These are phyloP conservation scores for Magnaporthales sp. DNA, from an alignment of 2,329 filamentous ascomycete genomes.

Conservation along the genomic window DNA sequence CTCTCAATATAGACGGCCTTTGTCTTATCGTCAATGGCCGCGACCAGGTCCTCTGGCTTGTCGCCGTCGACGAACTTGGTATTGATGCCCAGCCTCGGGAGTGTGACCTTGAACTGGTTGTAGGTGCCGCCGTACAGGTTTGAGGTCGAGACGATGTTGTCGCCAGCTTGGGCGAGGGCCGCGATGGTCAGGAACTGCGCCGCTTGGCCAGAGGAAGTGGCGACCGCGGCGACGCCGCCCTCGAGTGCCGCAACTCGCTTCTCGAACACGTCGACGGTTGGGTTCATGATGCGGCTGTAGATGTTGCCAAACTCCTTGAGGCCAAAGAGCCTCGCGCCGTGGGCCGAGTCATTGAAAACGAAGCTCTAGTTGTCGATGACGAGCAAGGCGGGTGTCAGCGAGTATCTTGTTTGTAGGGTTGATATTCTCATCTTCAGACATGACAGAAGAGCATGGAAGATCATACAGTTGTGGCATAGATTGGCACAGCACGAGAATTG, in stretches of 20 bases:
- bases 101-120: slow-evolving; percentile 90
- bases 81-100: slow-evolving; percentile 77
- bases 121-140: slow-evolving; percentile 94
- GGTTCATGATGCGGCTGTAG: slow-evolving; percentile 95
- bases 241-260: slow-evolving; percentile 94
- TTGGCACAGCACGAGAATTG: slow-evolving; percentile 84
- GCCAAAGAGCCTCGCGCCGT: slow-evolving; percentile 88
- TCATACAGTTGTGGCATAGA: slow-evolving; percentile 79
- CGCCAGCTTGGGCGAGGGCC: slow-evolving; percentile 75
- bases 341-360: slow-evolving; percentile 91
- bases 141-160: slow-evolving; percentile 87
- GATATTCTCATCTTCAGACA: not conserved
- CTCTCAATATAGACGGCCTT: slow-evolving; percentile 89
- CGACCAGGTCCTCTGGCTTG: slow-evolving; percentile 67
- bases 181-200: slow-evolving; percentile 88
- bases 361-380: slow-evolving; percentile 51
- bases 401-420: slow-evolving; percentile 1
- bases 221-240: slow-evolving; percentile 80
- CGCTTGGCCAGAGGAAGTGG: slow-evolving; percentile 76
- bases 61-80: slow-evolving; percentile 86
- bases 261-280: slow-evolving; percentile 92
- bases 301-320: slow-evolving; percentile 98
- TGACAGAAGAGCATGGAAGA: slow-evolving; percentile 16
- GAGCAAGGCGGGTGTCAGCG: slow-evolving; percentile 22
- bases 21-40: slow-evolving; percentile 83